Percentiles rank a stretch among this genome's conserved stretches.
These are phyloP conservation scores for Sphaerulina populicola DNA, from an alignment of 2,329 filamentous ascomycete genomes.

Conservation along the genomic window DNA sequence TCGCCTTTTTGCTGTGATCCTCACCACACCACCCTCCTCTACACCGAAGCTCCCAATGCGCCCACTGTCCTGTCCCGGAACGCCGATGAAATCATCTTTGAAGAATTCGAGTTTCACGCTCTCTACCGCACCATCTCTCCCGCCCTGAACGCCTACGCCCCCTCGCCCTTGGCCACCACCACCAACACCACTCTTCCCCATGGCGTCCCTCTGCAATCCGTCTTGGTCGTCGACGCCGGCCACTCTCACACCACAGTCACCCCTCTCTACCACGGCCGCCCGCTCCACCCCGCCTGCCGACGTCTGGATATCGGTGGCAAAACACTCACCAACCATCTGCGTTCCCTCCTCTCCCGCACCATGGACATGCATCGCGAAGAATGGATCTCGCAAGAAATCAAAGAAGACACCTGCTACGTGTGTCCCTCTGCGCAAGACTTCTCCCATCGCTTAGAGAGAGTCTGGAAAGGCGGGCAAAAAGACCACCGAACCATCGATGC, in stretches of 20 bases:
- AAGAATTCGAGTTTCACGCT: constrained; percentile 87
- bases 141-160: constrained; percentile 26
- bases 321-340: constrained; percentile 84
- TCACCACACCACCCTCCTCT: constrained; percentile 68
- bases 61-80: constrained; percentile 75
- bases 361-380: constrained; percentile 94
- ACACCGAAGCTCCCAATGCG: constrained; percentile 79
- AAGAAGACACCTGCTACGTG: constrained; percentile 80
- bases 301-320: constrained; percentile 88
- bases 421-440: constrained; percentile 42
- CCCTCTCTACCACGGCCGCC: constrained; percentile 70
- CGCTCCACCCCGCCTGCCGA: constrained; percentile 71
- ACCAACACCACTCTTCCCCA: constrained; percentile 22
- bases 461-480: constrained; percentile 69
- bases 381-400: constrained; percentile 91
- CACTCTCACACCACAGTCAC: constrained; percentile 91
- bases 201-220: constrained; percentile 36
- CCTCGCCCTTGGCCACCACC: constrained; percentile 32
- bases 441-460: constrained; percentile 64
- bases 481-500: constrained; percentile 43
- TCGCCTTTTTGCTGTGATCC: constrained; percentile 54
- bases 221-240: constrained; percentile 84
- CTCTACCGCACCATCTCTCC: constrained; percentile 55
- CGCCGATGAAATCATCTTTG: constrained; percentile 93
- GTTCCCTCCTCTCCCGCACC: constrained; percentile 81